A percentile compares a stretch with the other conserved stretches of the same genome.
Evolutionary conservation across 2,329 filamentous ascomycete genomes (phyloP).

Genomic region (Fusarium cicatricum): DNA sequence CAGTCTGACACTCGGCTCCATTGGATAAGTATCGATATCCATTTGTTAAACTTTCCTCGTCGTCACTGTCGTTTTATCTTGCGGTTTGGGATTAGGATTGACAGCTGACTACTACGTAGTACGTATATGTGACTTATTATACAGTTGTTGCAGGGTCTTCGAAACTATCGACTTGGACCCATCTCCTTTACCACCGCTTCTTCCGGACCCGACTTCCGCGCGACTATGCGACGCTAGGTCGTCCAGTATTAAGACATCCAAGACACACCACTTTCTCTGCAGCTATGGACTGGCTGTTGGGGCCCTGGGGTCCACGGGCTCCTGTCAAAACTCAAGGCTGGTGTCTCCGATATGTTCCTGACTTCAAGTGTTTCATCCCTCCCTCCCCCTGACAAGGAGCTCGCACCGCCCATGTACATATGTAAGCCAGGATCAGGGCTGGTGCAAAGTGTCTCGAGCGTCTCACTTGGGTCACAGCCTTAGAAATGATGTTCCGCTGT

Average conservation of each 20-base stretch:
- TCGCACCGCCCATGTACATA: conserved; percentile 1
- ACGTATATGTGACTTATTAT: conserved; percentile 36
- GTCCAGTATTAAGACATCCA: conserved; percentile 8
- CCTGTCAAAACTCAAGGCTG: conserved; percentile 17
- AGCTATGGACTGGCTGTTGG: not conserved
- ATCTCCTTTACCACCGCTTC: conserved; percentile 11
- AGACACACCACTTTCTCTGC: conserved; percentile 1
- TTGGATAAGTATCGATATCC: conserved; percentile 7
- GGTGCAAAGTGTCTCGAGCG: conserved; percentile 22
- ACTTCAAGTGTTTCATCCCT: conserved; percentile 35
- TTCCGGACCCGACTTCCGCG: conserved; percentile 1
- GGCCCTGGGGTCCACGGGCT: conserved; percentile 3
- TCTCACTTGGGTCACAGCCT: conserved; percentile 19
- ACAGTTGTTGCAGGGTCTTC: conserved; percentile 17
- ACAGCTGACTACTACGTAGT: conserved; percentile 10
- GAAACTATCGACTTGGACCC: conserved; percentile 31
- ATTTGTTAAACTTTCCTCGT: conserved; percentile 15
- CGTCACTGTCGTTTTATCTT: conserved; percentile 21
- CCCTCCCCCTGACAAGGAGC: conserved; percentile 25
- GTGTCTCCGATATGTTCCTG: conserved; percentile 18
- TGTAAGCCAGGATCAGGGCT: conserved; percentile 30
- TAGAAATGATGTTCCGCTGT: conserved; percentile 27
- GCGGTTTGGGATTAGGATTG: conserved; percentile 5
- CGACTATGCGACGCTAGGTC: conserved; percentile 8
- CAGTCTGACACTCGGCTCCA: conserved; percentile 5